phyloP scores from a whole-genome alignment of 2,329 filamentous ascomycete species.

The Fusarium acutatum region DNA sequence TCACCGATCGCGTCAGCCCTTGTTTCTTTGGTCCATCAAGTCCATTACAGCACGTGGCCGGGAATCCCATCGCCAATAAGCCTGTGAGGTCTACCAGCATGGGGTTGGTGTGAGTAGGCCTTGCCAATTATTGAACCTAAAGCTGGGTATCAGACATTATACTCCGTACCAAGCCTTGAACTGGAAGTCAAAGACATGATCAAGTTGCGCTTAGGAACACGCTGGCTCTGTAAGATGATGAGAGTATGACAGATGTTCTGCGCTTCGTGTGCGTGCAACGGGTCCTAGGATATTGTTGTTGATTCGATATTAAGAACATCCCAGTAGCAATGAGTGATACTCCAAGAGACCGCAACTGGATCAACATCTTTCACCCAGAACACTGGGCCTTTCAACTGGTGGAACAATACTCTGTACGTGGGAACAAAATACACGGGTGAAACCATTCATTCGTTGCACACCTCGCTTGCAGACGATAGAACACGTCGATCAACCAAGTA shows the following conservation, averaged over 20 bases:
- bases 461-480: neutral
- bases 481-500: neutral
- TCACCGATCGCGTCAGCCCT: slow-evolving; percentile 19
- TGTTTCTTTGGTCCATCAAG: slow-evolving; percentile 3
- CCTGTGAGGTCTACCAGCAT: neutral
- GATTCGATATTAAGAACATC: slow-evolving; percentile 15
- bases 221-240: slow-evolving; percentile 30
- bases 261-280: slow-evolving; percentile 23
- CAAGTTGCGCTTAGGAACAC: neutral
- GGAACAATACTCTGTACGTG: neutral
- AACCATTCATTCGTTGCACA: neutral
- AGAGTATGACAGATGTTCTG: slow-evolving; percentile 29
- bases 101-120: neutral
- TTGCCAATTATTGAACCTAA: neutral
- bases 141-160: neutral
- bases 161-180: neutral
- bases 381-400: neutral
- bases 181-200: neutral
- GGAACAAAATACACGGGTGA: neutral
- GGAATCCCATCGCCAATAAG: slow-evolving; percentile 4
- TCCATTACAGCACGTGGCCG: slow-evolving; percentile 14
- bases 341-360: neutral
- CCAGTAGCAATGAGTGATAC: neutral
- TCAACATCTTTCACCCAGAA: neutral
- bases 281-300: neutral